phyloP scores from a whole-genome alignment of 148 eudicot genomes.

The Fagopyrum tataricum region DNA sequence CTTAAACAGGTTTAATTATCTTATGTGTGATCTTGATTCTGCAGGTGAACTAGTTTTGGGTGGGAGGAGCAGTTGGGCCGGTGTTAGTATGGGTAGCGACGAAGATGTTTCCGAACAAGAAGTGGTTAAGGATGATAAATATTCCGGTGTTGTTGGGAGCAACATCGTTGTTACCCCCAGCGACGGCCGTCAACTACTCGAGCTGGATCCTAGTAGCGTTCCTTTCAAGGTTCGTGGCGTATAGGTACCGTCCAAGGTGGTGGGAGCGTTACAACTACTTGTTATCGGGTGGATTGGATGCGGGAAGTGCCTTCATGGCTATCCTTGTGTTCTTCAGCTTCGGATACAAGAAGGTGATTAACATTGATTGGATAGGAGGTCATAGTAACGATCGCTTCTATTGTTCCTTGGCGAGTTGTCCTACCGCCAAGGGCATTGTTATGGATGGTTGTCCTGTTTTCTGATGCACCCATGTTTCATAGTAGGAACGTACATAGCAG shows the following conservation, averaged over 20 bases:
- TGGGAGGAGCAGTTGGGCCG: conserved; percentile 62
- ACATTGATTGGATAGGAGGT: conserved; percentile 62
- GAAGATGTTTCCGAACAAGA: conserved; percentile 47
- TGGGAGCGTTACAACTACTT: conserved; percentile 77
- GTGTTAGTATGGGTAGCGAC: conserved; percentile 41
- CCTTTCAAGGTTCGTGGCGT: conserved; percentile 52
- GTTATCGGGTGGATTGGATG: conserved; percentile 68
- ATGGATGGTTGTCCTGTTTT: conserved; percentile 65
- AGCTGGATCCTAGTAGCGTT: conserved; percentile 65
- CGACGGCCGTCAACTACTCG: conserved; percentile 62
- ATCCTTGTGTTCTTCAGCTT: conserved; percentile 45
- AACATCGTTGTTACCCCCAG: conserved; percentile 68
- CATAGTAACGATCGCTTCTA: conserved; percentile 25
- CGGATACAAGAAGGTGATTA: conserved; percentile 29
- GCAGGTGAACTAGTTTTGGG: conserved; percentile 64
- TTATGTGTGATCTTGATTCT: not conserved
- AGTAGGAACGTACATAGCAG: no score
- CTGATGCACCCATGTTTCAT: no score
- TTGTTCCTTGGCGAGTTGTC: conserved; percentile 70
- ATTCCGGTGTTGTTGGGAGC: conserved; percentile 59
- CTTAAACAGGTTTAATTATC: conserved; percentile 7
- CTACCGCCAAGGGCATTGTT: conserved; percentile 61
- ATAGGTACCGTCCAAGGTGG: conserved; percentile 39
- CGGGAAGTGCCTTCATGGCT: conserved; percentile 64
- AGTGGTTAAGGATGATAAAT: conserved; percentile 53